Evolutionary conservation across 2,329 filamentous ascomycete genomes (phyloP).

Genomic region (Neurospora crassa): DNA sequence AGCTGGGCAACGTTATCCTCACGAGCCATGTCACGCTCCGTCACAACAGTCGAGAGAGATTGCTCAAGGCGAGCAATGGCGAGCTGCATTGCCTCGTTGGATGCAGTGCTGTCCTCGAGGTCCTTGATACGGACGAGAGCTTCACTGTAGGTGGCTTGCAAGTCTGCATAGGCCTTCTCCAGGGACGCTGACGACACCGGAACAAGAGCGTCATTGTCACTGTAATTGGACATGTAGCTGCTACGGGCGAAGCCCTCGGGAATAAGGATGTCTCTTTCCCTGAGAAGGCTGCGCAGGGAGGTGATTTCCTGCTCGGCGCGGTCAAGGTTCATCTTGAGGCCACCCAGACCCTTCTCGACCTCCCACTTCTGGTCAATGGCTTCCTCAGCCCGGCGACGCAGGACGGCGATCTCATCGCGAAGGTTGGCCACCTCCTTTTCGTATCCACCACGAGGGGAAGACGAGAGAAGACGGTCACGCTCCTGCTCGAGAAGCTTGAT

Average conservation of each 20-base stretch:
- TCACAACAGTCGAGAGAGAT: conserved; percentile 58
- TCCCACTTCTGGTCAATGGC: conserved; percentile 94
- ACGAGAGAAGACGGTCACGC: conserved; percentile 60
- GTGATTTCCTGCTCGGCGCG: conserved; percentile 87
- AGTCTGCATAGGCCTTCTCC: conserved; percentile 62
- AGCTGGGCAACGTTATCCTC: conserved; percentile 54
- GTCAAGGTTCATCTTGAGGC: conserved; percentile 93
- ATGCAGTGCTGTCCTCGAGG: conserved; percentile 37
- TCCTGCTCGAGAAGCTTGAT: conserved; percentile 69
- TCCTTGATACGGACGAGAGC: conserved; percentile 58
- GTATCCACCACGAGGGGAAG: conserved; percentile 68
- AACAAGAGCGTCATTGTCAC: conserved; percentile 28
- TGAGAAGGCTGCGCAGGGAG: conserved; percentile 67
- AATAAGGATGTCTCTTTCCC: conserved; percentile 73
- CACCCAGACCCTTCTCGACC: conserved; percentile 79
- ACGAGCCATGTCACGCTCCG: conserved; percentile 62
- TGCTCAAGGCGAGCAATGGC: conserved; percentile 58
- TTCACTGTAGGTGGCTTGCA: conserved; percentile 61
- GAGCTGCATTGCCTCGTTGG: conserved; percentile 49
- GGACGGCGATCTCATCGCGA: conserved; percentile 72
- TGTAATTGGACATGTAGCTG: conserved; percentile 21
- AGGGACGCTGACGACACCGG: conserved; percentile 62
- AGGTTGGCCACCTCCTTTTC: conserved; percentile 73
- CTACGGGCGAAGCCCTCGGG: conserved; percentile 47
- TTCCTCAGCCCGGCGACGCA: conserved; percentile 83